Evolutionary conservation across 176 grass and related monocot species (phyloP), one percentile per base, ranked within the genome.

Genomic region (Oropetium thomaeum): DNA sequence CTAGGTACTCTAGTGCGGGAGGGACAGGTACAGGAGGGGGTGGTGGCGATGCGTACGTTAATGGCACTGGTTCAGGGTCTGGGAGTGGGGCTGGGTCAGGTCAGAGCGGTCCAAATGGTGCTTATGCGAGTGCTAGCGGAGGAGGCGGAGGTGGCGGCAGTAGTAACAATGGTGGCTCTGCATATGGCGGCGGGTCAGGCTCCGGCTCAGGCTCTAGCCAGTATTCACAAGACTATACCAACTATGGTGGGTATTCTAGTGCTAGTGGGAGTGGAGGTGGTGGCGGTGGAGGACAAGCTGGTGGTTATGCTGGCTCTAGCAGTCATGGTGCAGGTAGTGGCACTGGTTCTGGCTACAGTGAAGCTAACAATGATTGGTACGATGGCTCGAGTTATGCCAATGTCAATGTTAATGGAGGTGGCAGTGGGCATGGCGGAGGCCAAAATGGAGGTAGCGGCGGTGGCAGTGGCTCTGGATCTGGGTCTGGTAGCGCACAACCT

Each of bases 1-100:
- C 31, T 29, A 81, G 55, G 28, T 81, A 81, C 45, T 65, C 79
- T 7, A 73, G 17, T 65, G 1, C 79, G 6, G 8, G 54, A 8
- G 79, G 79, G 14, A 19, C 17, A 2, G 78, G 67, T 2, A 5
- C 15, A 0, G 78, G 78, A 71, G 31, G 6, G 0, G 78, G 78
- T 5, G 42, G 37, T 1, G 77, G 77, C 10, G 63, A 52, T 0
- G 78, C 57, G 15, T 49, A 61, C 10, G 67, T 5, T 0, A 19
- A 12, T 10, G 78, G 58, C 7, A 16, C 14, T 0, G 78, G 68
- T 0, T 70, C 67, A 28, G 78, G 78, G 2, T 47, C 54, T 3
- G 78, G 78, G 0, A 28, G 14, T 8, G 78, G 78, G 1, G 8
- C 40, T 0, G 66, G 78, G 1, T 20, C 14, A 0, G 54, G 65